Evolutionary conservation across 2,329 filamentous ascomycete genomes (phyloP), one percentile per base, ranked within the genome.

Genomic region (Tolypocladium paradoxum): DNA sequence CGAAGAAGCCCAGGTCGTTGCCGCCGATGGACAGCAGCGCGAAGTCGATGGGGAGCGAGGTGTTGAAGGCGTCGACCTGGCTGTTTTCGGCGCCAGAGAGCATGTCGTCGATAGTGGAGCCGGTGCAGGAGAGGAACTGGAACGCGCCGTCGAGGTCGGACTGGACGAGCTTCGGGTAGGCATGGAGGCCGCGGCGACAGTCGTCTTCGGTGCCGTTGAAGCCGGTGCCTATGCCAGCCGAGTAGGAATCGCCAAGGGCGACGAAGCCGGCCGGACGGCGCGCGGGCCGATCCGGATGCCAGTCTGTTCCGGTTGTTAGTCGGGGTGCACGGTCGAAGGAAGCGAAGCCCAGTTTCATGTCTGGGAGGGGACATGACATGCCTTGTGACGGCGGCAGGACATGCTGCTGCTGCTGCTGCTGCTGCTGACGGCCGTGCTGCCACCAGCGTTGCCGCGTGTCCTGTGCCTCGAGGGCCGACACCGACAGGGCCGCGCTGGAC

Each of bases 1-100:
- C 69, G 56, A 75, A 76, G 64, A 76, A 76, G 56, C 73, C 74
- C 9, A 76, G 66, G 57, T 76, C 74, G 60, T 76, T 76, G 18
- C 74, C 73, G 48, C 73, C 74, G 34, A 76, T 65, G n/a, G 73
- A 75, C 6, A 76, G 63, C 1, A 75, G 67, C 3, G 72, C 72
- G 55, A 76, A 74, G 58, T 73, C 70, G 24, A 64, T 59, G 2
- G 67, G 68, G 1, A 61, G 55, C 9, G 69, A 67, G 5, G 61
- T 61, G 60, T 74, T 70, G 59, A 76, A 65, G 16, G 55, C 55
- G 55, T 74, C 73, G 52, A 76, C 64, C 62, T 76, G 74, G 56
- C 71, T 71, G 29, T 58, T 55, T 18, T 64, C 61, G 34, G 65
- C 60, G 51, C 66, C 67, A 0, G 65, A 60, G 34, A 76, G 61